Conservation (phyloP, 176 grass and related monocot genomes). For the Oryza glaberrima region DNA sequence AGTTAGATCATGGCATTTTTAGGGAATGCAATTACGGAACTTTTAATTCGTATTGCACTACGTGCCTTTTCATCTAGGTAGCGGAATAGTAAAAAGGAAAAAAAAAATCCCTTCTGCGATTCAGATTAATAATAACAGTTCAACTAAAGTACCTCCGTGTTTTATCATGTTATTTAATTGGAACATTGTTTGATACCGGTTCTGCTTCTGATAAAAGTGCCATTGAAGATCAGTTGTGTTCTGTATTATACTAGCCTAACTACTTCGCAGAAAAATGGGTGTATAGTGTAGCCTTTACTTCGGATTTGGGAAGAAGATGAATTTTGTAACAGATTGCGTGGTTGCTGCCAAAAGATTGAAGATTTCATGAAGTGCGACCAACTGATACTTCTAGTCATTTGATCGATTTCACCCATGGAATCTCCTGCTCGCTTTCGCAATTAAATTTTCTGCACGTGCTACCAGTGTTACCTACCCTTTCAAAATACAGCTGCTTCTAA, state of each 20-base stretch:
- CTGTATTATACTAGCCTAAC: not conserved
- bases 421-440: too few species aligned
- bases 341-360: too few species aligned
- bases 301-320: too few species aligned
- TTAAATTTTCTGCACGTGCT: too few species aligned
- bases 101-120: not conserved
- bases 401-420: too few species aligned
- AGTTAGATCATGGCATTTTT: not conserved
- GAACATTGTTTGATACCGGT: not conserved
- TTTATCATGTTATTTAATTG: not conserved
- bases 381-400: too few species aligned
- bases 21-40: not conserved
- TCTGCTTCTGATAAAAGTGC: not conserved
- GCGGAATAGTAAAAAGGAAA: not conserved
- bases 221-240: not conserved
- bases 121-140: not conserved
- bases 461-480: too few species aligned
- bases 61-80: not conserved
- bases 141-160: not conserved
- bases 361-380: too few species aligned
- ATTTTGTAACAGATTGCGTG: too few species aligned
- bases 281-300: too few species aligned
- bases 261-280: not conserved
- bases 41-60: slow-evolving; percentile 1
- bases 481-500: too few species aligned